phyloP scores from a whole-genome alignment of 164 flowering plant species.

The Vitis rotundifolia region DNA sequence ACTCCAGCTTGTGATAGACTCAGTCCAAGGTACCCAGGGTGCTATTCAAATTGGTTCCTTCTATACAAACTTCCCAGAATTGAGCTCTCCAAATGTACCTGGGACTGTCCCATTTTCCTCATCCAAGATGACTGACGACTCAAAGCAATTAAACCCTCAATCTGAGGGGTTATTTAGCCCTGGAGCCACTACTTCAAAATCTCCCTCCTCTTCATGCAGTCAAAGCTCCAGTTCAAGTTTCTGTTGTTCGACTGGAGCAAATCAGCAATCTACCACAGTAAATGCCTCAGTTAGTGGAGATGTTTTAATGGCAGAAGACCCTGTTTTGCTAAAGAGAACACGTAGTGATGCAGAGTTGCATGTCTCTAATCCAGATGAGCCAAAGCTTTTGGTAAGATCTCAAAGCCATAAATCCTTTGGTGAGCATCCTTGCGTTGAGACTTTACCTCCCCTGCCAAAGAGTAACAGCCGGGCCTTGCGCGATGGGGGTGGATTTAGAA shows the following conservation, averaged over 20 bases:
- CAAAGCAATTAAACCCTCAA: conserved; percentile 25
- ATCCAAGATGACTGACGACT: conserved; percentile 20
- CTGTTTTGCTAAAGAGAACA: conserved; percentile 46
- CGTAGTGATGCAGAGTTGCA: conserved; percentile 50
- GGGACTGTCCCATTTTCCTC: conserved; percentile 34
- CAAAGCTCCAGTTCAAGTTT: conserved; percentile 64
- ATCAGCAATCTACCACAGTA: conserved; percentile 20
- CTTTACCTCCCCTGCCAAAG: conserved; percentile 31
- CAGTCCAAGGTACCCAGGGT: conserved; percentile 62
- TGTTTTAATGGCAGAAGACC: conserved; percentile 28
- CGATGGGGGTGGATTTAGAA: conserved; percentile 34
- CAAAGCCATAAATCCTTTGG: conserved; percentile 44
- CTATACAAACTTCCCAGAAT: conserved; percentile 54
- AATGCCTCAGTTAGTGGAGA: conserved; percentile 25
- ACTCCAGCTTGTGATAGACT: conserved; percentile 64
- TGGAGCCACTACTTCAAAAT: conserved; percentile 32
- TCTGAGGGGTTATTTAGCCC: conserved; percentile 30
- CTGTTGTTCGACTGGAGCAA: conserved; percentile 44
- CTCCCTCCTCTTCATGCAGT: conserved; percentile 68
- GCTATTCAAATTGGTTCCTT: conserved; percentile 48
- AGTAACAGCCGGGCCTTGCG: conserved; percentile 11
- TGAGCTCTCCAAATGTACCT: conserved; percentile 51
- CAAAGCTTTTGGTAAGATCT: conserved; percentile 45
- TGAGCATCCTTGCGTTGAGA: conserved; percentile 30
- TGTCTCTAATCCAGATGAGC: conserved; percentile 32